Evolutionary conservation across 208 protist genomes (phyloP).

Genomic region (Acanthamoeba polyphaga): DNA sequence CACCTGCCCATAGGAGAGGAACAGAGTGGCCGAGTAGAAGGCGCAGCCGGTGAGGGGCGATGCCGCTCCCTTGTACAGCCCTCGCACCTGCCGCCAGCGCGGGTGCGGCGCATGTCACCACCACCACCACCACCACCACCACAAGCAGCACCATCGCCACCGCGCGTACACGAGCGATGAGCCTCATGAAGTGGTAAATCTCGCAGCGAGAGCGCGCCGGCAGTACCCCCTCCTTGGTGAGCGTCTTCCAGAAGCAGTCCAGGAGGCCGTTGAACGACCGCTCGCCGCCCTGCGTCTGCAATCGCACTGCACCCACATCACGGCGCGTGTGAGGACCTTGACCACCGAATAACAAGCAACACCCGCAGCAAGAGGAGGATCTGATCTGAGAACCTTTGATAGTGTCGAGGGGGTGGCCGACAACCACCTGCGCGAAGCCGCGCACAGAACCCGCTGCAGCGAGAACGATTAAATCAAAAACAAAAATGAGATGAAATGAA

Average conservation of each 20-base stretch:
- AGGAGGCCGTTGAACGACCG: conserved; percentile 21
- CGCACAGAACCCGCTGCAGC: conserved; percentile 54
- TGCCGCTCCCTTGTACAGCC: conserved; percentile 70
- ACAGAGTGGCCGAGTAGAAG: conserved; percentile 63
- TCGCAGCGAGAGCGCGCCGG: too few relatives aligned
- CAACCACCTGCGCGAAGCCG: conserved; percentile 52
- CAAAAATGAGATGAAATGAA: background rate
- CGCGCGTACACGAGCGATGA: background rate
- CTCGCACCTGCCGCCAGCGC: background rate
- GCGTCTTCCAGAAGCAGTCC: conserved; percentile 72
- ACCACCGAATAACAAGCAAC: background rate
- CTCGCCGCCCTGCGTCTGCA: conserved; percentile 64
- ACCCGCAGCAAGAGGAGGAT: too few relatives aligned
- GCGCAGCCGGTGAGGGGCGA: conserved; percentile 69
- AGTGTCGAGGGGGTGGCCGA: conserved; percentile 66
- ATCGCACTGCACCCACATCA: conserved; percentile 23
- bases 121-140: too few relatives aligned
- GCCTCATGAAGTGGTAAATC: too few relatives aligned
- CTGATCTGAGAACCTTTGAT: too few relatives aligned
- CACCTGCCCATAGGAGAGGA: conserved; percentile 72
- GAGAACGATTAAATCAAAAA: too few relatives aligned
- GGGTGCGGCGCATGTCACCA: background rate
- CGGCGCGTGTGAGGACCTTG: background rate
- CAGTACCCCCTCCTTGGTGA: conserved; percentile 69
- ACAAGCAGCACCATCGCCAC: background rate